These are phyloP conservation scores for Capronia coronata DNA, from an alignment of 2,329 filamentous ascomycete species.

Conservation along the genomic window DNA sequence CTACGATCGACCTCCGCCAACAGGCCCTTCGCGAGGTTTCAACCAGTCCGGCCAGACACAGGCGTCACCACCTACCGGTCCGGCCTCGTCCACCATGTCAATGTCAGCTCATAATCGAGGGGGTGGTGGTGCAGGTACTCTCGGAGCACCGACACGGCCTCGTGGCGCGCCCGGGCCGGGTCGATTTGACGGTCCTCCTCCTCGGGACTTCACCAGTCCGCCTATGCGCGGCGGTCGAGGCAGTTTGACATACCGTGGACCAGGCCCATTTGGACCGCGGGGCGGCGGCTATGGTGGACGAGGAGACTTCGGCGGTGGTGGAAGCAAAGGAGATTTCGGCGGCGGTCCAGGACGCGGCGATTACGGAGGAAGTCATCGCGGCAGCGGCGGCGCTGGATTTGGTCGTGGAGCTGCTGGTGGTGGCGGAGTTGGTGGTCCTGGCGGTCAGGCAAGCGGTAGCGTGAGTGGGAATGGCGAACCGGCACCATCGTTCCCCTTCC, in stretches of 20 bases:
- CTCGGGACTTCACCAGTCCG: constrained; percentile 31
- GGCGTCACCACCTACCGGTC: constrained; percentile 35
- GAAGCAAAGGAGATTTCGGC: constrained; percentile 2
- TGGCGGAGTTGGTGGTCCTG: background rate
- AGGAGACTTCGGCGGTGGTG: constrained; percentile 6
- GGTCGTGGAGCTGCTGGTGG: constrained; percentile 21
- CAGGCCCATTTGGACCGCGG: constrained; percentile 33
- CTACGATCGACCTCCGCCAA: constrained; percentile 28
- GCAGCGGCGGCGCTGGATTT: background rate
- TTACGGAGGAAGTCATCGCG: background rate
- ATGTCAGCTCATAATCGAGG: constrained; percentile 37
- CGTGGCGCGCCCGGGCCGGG: constrained; percentile 34
- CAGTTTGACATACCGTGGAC: constrained; percentile 32
- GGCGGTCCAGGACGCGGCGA: background rate
- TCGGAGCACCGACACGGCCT: constrained; percentile 44
- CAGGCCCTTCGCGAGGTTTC: constrained; percentile 31
- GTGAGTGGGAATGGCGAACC: no score
- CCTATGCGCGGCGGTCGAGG: constrained; percentile 31
- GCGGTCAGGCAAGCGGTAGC: no score
- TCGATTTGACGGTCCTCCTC: constrained; percentile 28
- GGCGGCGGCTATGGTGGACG: constrained; percentile 19
- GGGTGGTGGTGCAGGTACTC: constrained; percentile 37
- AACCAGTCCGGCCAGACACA: constrained; percentile 25
- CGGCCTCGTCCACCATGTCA: constrained; percentile 35
- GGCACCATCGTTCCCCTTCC: constrained; percentile 31